Evolutionary conservation across 345 rosid genomes (phyloP).

Genomic region (Dimocarpus longan): DNA sequence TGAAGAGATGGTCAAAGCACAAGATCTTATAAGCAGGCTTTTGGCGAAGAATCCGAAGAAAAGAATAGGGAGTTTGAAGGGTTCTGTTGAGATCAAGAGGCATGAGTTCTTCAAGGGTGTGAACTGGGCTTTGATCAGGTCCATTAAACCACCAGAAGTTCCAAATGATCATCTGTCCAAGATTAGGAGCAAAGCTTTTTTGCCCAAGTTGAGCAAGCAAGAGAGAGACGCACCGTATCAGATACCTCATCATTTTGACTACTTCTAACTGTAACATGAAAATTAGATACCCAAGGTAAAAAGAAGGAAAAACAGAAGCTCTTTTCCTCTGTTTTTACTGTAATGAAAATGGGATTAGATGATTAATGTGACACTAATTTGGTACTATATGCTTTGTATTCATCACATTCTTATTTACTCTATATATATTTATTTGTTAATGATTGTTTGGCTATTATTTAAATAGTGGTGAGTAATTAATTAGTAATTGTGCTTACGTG

Average conservation of each 20-base stretch:
- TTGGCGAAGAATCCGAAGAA: slow-evolving; percentile 82
- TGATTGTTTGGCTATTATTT: not conserved
- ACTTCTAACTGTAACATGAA: slow-evolving; percentile 51
- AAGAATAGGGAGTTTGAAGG: slow-evolving; percentile 76
- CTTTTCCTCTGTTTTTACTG: slow-evolving; percentile 26
- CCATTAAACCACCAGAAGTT: slow-evolving; percentile 80
- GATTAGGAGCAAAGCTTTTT: slow-evolving; percentile 37
- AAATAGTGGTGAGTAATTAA: not conserved
- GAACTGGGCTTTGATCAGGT: slow-evolving; percentile 86
- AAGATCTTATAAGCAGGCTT: slow-evolving; percentile 71
- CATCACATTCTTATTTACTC: slow-evolving; percentile 10
- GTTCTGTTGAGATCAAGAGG: slow-evolving; percentile 78
- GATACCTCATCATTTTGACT: slow-evolving; percentile 76
- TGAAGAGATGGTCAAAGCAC: slow-evolving; percentile 65
- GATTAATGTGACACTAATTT: not conserved
- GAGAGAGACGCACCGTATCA: slow-evolving; percentile 80
- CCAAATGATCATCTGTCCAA: slow-evolving; percentile 44
- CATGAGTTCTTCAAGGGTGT: slow-evolving; percentile 87
- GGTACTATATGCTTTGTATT: not conserved
- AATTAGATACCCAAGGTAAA: slow-evolving; percentile 14
- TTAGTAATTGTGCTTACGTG: slow-evolving; percentile 26
- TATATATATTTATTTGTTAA: not conserved
- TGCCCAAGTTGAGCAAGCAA: slow-evolving; percentile 70
- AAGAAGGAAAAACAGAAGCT: slow-evolving; percentile 15
- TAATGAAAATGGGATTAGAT: slow-evolving; percentile 14